These are phyloP conservation scores for Suillus americanus DNA, from an alignment of 768 basidiomycete genomes.

Conservation along the genomic window DNA sequence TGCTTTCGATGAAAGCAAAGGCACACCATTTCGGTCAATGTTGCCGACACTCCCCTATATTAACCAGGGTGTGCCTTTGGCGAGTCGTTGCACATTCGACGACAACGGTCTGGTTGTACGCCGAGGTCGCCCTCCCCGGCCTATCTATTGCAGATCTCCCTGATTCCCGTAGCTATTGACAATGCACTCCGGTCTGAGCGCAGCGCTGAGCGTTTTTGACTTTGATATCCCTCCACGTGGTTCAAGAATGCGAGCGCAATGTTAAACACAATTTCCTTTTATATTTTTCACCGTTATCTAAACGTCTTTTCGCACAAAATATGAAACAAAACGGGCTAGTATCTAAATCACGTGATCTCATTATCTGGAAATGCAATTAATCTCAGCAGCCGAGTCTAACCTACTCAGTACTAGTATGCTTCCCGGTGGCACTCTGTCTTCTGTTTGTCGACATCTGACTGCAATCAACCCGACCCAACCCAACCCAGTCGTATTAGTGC, in stretches of 20 bases:
- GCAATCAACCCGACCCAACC: neutral
- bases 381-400: neutral
- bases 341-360: constrained; percentile 38
- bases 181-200: neutral
- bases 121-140: neutral
- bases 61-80: neutral
- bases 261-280: no score
- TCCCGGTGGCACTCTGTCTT: neutral
- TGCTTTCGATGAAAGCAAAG: neutral
- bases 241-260: no score
- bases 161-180: neutral
- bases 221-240: neutral
- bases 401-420: neutral
- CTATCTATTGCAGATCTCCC: neutral
- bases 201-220: no score
- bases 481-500: neutral
- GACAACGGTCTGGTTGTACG: neutral
- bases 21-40: neutral
- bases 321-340: no score
- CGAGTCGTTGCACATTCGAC: neutral
- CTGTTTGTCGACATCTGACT: neutral
- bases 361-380: neutral
- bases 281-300: no score
- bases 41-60: neutral
- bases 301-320: no score